phyloP scores from a whole-genome alignment of 257 asterid species.

The Solanum sejunctum region DNA sequence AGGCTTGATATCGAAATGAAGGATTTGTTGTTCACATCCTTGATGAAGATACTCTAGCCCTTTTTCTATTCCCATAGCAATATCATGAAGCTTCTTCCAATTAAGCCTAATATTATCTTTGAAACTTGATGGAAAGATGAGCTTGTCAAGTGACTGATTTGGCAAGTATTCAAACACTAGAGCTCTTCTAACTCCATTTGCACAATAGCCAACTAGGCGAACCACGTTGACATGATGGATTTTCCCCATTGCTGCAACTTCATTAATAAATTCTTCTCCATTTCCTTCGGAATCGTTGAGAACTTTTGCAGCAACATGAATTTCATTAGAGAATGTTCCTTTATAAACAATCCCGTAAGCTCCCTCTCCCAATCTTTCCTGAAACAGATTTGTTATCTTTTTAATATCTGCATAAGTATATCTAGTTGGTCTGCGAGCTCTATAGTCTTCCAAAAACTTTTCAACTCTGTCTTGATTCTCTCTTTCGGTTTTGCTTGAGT shows the following conservation, averaged over 20 bases:
- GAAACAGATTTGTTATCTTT: conserved; percentile 20
- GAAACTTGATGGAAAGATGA: conserved; percentile 6
- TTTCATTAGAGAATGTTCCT: conserved; percentile 22
- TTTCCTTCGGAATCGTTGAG: conserved; percentile 13
- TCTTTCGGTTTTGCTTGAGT: background rate
- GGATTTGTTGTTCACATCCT: background rate
- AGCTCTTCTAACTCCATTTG: too few relatives aligned
- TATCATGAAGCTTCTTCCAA: background rate
- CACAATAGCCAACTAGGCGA: conserved; percentile 28
- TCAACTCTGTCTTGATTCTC: conserved; percentile 23
- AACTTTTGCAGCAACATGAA: conserved; percentile 24
- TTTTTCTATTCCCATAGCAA: conserved; percentile 19
- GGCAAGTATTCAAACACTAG: conserved; percentile 27
- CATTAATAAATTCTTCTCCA: conserved; percentile 36
- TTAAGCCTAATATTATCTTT: too few relatives aligned
- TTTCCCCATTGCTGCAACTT: conserved; percentile 26
- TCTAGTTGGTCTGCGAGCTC: conserved; percentile 18
- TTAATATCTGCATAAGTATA: conserved; percentile 28
- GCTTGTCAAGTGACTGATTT: conserved; percentile 23
- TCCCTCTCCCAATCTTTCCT: conserved; percentile 30
- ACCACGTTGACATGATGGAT: conserved; percentile 25
- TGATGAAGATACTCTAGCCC: conserved; percentile 17
- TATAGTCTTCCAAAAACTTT: background rate
- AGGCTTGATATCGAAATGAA: too few relatives aligned
- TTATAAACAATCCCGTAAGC: conserved; percentile 28